These are phyloP conservation scores for Phycomyces nitens DNA, from an alignment of 192 early-diverging fungal genomes.

Conservation along the genomic window DNA sequence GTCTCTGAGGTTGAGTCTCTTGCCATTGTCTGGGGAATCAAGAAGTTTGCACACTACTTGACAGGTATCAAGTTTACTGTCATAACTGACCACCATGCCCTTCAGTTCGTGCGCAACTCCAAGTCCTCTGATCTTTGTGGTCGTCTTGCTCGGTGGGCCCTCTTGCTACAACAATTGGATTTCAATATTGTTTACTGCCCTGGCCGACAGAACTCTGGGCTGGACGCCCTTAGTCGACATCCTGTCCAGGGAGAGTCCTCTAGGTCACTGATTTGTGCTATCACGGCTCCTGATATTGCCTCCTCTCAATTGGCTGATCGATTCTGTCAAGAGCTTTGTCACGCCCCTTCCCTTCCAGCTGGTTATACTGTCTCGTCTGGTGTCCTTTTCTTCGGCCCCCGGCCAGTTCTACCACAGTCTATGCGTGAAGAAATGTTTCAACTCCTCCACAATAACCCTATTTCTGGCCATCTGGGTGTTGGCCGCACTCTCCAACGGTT, in stretches of 20 bases:
- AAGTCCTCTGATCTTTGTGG: neutral
- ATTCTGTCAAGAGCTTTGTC: neutral
- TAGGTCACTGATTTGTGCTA: neutral
- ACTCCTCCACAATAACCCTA: neutral
- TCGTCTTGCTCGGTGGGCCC: neutral
- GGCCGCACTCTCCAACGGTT: no score
- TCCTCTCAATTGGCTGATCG: neutral
- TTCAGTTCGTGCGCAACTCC: neutral
- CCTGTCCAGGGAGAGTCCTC: neutral
- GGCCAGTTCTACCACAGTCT: neutral
- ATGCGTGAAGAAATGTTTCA: neutral
- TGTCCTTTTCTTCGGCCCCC: slow-evolving; percentile 1
- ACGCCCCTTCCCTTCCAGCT: neutral
- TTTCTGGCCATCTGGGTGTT: neutral
- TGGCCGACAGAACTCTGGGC: neutral
- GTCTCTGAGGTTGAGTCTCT: neutral
- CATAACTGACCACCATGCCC: neutral
- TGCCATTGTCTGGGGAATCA: neutral
- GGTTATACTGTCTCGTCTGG: neutral
- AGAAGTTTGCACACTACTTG: neutral
- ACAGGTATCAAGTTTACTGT: slow-evolving; percentile 4
- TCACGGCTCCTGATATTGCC: neutral
- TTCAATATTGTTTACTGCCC: neutral
- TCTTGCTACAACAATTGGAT: neutral
- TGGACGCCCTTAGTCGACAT: neutral